Percentiles rank a stretch among this genome's conserved stretches.
Conservation (phyloP, 1,284 basidiomycete species). For the Erythrobasidium hasegawianum region DNA sequence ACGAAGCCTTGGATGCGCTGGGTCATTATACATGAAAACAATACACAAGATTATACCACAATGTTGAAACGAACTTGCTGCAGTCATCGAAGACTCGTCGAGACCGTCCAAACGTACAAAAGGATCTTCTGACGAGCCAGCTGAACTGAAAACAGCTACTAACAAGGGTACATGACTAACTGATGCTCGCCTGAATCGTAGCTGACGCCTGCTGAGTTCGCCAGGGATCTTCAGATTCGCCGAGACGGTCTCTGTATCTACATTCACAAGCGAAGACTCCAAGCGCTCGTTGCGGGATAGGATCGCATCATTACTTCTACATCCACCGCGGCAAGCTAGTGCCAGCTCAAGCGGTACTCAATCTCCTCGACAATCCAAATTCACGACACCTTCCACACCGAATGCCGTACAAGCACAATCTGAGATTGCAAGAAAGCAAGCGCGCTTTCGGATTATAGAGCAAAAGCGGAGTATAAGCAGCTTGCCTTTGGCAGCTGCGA, state of each 20-base stretch:
- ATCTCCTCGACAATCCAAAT: not conserved
- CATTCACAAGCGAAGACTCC: conserved; percentile 18
- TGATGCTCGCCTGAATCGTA: not conserved
- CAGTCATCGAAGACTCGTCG: conserved; percentile 5
- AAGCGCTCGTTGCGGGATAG: conserved; percentile 24
- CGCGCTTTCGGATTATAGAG: conserved; percentile 37
- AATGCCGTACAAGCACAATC: not conserved
- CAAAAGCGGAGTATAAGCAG: conserved; percentile 16
- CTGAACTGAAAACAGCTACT: not conserved
- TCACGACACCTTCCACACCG: not conserved
- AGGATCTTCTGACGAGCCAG: not conserved
- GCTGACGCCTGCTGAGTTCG: not conserved
- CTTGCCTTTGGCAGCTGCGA: not conserved
- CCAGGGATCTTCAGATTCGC: conserved; percentile 27
- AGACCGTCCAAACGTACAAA: not conserved
- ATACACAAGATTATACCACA: not conserved
- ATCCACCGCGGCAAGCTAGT: conserved; percentile 10
- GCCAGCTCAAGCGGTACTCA: not conserved
- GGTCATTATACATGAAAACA: conserved; percentile 1
- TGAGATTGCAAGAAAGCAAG: conserved; percentile 19
- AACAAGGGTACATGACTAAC: conserved; percentile 1
- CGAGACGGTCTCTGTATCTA: conserved; percentile 18
- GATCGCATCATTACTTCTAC: conserved; percentile 11
- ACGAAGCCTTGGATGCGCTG: conserved; percentile 24
- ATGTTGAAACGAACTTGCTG: not conserved